Evolutionary conservation across 495 filamentous ascomycete species (phyloP).

Genomic region (Geoglossum glabrum): DNA sequence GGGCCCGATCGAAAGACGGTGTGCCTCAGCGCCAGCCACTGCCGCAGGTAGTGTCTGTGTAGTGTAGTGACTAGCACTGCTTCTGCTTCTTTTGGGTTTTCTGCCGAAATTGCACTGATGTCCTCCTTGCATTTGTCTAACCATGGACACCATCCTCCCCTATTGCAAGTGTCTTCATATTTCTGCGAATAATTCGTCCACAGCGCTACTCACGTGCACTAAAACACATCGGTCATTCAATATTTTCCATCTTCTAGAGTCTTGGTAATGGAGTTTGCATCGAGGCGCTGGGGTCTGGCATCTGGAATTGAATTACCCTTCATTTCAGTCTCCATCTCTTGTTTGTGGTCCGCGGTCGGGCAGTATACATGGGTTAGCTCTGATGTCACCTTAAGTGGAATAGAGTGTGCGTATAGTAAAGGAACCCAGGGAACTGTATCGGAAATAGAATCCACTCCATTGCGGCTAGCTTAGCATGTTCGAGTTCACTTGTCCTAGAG

Average conservation of each 20-base stretch:
- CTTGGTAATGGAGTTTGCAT: not conserved
- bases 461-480: not conserved
- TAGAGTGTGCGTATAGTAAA: not conserved
- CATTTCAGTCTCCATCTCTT: not conserved
- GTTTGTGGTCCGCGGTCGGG: not conserved
- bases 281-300: not conserved
- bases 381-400: not conserved
- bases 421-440: not conserved
- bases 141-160: not conserved
- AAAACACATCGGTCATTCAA: not conserved
- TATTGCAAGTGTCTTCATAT: not conserved
- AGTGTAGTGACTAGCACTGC: not conserved
- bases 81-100: not conserved
- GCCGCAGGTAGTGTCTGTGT: not conserved
- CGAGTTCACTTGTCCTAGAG: slow-evolving; percentile 7
- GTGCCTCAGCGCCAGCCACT: not conserved
- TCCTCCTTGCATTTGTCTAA: not conserved
- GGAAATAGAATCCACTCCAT: not conserved
- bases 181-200: not conserved
- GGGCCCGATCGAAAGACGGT: not conserved
- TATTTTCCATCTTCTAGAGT: not conserved
- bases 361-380: not conserved
- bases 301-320: not conserved
- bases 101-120: not conserved
- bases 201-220: not conserved